Conservation (phyloP, 306 rosid species). For the Mimosa pudica region DNA sequence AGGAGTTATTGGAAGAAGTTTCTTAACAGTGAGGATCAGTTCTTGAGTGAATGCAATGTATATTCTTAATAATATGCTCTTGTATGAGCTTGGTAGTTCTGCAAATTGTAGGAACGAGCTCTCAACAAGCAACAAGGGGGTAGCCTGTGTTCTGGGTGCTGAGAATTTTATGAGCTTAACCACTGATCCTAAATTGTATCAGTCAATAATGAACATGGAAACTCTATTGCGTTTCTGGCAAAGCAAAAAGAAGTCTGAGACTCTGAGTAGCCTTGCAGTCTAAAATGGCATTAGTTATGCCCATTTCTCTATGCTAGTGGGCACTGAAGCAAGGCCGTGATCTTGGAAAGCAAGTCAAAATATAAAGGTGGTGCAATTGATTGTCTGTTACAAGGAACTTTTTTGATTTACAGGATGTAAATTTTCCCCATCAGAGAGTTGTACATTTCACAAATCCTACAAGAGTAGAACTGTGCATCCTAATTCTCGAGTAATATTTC, state of each 20-base stretch:
- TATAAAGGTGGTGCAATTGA: slow-evolving; percentile 44
- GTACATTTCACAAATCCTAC: slow-evolving; percentile 51
- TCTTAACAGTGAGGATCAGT: slow-evolving; percentile 73
- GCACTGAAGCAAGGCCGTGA: slow-evolving; percentile 48
- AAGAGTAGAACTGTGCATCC: slow-evolving; percentile 46
- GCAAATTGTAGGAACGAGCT: slow-evolving; percentile 41
- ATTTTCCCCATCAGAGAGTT: slow-evolving; percentile 51
- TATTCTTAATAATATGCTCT: slow-evolving; percentile 60
- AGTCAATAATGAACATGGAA: slow-evolving; percentile 59
- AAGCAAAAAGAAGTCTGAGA: slow-evolving; percentile 34
- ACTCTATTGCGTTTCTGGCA: slow-evolving; percentile 41
- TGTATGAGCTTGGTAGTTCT: slow-evolving; percentile 45
- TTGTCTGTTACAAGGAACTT: slow-evolving; percentile 47
- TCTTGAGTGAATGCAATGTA: slow-evolving; percentile 95
- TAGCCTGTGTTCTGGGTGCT: slow-evolving; percentile 54
- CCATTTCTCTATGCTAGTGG: slow-evolving; percentile 40
- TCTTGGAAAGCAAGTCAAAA: slow-evolving; percentile 42
- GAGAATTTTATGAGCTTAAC: slow-evolving; percentile 49
- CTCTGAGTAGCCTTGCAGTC: slow-evolving; percentile 30
- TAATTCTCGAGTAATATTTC: slow-evolving; percentile 11
- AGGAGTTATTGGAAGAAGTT: slow-evolving; percentile 78
- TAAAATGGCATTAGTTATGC: slow-evolving; percentile 42
- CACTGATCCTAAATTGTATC: slow-evolving; percentile 52
- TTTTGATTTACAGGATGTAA: slow-evolving; percentile 50
- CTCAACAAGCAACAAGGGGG: slow-evolving; percentile 46